Conservation (phyloP, 306 rosid species). For the Glycine tomentella region DNA sequence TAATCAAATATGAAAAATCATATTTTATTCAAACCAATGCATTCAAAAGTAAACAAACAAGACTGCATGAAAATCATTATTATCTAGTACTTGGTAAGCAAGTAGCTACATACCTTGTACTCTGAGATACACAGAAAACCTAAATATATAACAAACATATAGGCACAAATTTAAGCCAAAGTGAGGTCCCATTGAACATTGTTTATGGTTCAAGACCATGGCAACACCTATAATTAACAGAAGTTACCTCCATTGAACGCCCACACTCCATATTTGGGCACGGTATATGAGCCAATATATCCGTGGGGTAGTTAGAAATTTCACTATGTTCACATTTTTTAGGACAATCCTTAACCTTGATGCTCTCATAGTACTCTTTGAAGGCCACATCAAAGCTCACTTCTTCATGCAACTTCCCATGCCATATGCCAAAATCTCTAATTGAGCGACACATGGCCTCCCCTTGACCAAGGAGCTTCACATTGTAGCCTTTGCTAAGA, state of each 20-base stretch:
- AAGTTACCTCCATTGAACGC: slow-evolving; percentile 40
- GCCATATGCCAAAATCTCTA: slow-evolving; percentile 12
- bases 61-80: neutral
- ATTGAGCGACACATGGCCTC: neutral
- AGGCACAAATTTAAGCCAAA: neutral
- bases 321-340: slow-evolving; percentile 33
- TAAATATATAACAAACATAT: neutral
- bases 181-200: neutral
- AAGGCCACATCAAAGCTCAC: slow-evolving; percentile 47
- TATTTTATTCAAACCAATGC: neutral
- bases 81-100: slow-evolving; percentile 2
- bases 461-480: slow-evolving; percentile 47
- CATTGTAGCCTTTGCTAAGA: slow-evolving; percentile 47
- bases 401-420: neutral
- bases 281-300: neutral
- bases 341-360: neutral
- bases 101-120: neutral
- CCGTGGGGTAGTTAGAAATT: slow-evolving; percentile 28
- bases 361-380: slow-evolving; percentile 33
- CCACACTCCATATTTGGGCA: slow-evolving; percentile 45
- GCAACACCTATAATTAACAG: slow-evolving; percentile 45
- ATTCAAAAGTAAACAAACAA: neutral
- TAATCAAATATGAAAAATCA: neutral
- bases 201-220: slow-evolving; percentile 41
- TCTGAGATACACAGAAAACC: neutral